Evolutionary conservation across 2,329 filamentous ascomycete genomes (phyloP), one percentile per base, ranked within the genome.

Genomic region (Akanthomyces muscarius): DNA sequence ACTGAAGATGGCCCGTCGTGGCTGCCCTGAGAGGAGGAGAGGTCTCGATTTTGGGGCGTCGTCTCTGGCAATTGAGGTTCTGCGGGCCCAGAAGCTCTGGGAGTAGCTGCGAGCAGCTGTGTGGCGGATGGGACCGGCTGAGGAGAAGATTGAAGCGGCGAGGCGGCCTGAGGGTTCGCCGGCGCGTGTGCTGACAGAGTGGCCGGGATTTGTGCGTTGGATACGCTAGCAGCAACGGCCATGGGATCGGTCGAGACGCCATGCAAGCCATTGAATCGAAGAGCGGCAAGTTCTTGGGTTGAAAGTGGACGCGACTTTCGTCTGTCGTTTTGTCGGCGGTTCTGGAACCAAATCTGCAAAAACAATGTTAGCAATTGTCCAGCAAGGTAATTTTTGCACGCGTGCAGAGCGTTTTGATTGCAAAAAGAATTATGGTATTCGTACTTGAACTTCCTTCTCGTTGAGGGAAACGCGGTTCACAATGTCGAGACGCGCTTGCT

Each of bases 271-370:
- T 84, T 79, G 71, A 83, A 81, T 71, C 83, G 76, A 68, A 87
- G 77, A 64, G 84, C 83, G 66, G 83, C 86, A 61, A 94, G 83
- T 73, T 95, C 91, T 74, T 92, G 87, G 11, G 89, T 85, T 33
- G 91, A 86, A 44, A 96, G 82, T 53, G 93, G 92, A 69, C 91
- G 89, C 62, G 91, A 92, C 79, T 94, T 96, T 68, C 94, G 86
- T 69, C 94, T 86, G 74, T 96, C 91, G 76, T 96, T 97, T 75
- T 98, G 94, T 68, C 94, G 86, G 71, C 92, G 87, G 72, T 97
- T 97, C 72, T 97, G 94, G 77, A 97, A 97, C 94, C 94, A 98
- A 70, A 97, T 97, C 94, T 97, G 64, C n/a, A 55, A 52, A 62
- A 54, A 21, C 25, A 28, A 52, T 23, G 58, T 56, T 53, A 56